Evolutionary conservation across 148 eudicot genomes (phyloP).

Genomic region (Agrostemma githago): DNA sequence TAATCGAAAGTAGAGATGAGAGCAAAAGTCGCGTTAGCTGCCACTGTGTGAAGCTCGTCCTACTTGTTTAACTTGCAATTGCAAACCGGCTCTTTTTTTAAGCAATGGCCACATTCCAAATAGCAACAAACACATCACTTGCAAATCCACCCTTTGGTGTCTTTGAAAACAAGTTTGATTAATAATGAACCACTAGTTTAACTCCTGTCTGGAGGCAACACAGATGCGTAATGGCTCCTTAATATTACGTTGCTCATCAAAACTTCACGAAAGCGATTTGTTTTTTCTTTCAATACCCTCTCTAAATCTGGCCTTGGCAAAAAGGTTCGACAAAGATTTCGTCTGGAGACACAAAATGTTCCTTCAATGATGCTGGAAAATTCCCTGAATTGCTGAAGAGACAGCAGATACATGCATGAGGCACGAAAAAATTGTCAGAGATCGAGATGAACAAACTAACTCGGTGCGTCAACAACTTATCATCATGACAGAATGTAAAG

Average conservation of each 20-base stretch:
- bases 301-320: too few species aligned
- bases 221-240: neutral
- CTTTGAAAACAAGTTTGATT: neutral
- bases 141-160: slow-evolving; percentile 1
- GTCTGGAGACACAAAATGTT: neutral
- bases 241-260: slow-evolving; percentile 3
- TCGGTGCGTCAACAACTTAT: too few species aligned
- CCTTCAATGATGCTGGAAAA: neutral
- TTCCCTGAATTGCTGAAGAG: neutral
- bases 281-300: too few species aligned
- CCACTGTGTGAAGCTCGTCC: slow-evolving; percentile 24
- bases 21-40: slow-evolving; percentile 14
- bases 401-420: neutral
- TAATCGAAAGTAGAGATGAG: slow-evolving; percentile 8
- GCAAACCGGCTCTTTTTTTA: slow-evolving; percentile 12
- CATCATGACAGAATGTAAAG: too few species aligned
- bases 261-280: neutral
- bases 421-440: neutral
- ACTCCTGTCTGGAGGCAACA: slow-evolving; percentile 2
- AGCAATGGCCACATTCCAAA: slow-evolving; percentile 25
- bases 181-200: neutral
- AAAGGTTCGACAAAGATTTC: neutral
- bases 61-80: slow-evolving; percentile 13
- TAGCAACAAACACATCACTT: slow-evolving; percentile 5
- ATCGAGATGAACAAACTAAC: neutral